Base-by-base conservation (phyloP, 805 yeast genomes). In the Candida hispaniensis region DNA sequence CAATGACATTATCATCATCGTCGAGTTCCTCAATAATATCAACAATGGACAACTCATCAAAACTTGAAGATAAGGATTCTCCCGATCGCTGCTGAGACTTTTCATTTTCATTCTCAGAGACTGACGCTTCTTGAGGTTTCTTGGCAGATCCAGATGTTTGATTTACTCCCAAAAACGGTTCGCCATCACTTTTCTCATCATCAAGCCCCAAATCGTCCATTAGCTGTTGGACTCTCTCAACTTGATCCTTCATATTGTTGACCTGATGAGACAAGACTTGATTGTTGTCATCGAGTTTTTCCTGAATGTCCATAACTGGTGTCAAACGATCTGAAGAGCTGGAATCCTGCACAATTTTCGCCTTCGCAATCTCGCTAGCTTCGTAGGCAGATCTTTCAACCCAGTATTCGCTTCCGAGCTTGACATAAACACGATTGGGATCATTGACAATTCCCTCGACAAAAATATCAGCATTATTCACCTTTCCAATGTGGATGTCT, bases 11-110 rank as follows among this genome's bases (percentile, higher is more conserved):
- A 0, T 74, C 95, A n/a, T 79, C 75, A 1, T 81, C 94, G 54
- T 85, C 94, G 22, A 86, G 54, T 35, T 75, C 79, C 50, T 85
- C 96, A 35, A 75, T 64, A 14, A 86, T 86, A 39, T 85, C 95
- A 73, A 83, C 72, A 14, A 80, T 60, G 1, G 82, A 85, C 2
- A 75, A 47, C 1, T 64, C 72, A 10, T 68, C 74, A 3, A n/a
- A n/a, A n/a, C n/a, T n/a, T n/a, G n/a, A n/a, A n/a, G n/a, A n/a
- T n/a, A n/a, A n/a, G n/a, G n/a, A n/a, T n/a, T n/a, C n/a, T n/a
- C n/a, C n/a, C n/a, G n/a, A n/a, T n/a, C n/a, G n/a, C n/a, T n/a
- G n/a, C n/a, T n/a, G n/a, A n/a, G n/a, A n/a, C n/a, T n/a, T n/a
- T n/a, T n/a, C n/a, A n/a, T n/a, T n/a, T n/a, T n/a, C n/a, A n/a